phyloP scores from a whole-genome alignment of 2,329 filamentous ascomycete species.

The Xylaria sp. region DNA sequence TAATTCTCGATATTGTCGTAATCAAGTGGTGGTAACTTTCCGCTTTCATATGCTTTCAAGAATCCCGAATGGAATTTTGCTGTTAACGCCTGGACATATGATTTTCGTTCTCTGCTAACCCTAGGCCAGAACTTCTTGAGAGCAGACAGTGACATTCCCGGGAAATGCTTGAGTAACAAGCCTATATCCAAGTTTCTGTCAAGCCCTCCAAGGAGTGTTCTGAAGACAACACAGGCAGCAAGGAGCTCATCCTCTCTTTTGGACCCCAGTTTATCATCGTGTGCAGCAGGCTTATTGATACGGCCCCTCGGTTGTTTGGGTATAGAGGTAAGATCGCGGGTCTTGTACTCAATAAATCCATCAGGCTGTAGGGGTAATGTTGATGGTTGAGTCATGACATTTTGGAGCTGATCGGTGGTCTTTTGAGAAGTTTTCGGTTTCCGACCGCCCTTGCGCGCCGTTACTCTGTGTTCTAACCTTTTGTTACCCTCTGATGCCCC shows the following conservation, averaged over 20 bases:
- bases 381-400: neutral
- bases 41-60: conserved; percentile 67
- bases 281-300: conserved; percentile 43
- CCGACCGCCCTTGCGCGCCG: neutral
- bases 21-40: conserved; percentile 65
- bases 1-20: conserved; percentile 68
- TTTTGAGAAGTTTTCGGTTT: conserved; percentile 6
- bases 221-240: conserved; percentile 63
- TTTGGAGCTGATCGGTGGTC: neutral
- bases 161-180: conserved; percentile 61
- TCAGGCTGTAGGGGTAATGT: conserved; percentile 14
- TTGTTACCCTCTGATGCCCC: neutral
- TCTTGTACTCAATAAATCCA: conserved; percentile 38
- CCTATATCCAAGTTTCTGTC: conserved; percentile 67
- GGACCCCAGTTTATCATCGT: conserved; percentile 43
- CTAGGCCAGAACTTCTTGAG: conserved; percentile 62
- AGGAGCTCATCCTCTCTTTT: conserved; percentile 56
- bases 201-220: conserved; percentile 64
- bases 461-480: neutral
- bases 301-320: conserved; percentile 38
- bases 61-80: conserved; percentile 70
- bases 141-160: conserved; percentile 55
- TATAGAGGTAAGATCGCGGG: conserved; percentile 37
- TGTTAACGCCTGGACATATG: conserved; percentile 62
- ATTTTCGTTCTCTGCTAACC: conserved; percentile 56